These are phyloP conservation scores for Immersiporthe knoxdaviesiana DNA, from an alignment of 2,329 filamentous ascomycete species.

Conservation along the genomic window DNA sequence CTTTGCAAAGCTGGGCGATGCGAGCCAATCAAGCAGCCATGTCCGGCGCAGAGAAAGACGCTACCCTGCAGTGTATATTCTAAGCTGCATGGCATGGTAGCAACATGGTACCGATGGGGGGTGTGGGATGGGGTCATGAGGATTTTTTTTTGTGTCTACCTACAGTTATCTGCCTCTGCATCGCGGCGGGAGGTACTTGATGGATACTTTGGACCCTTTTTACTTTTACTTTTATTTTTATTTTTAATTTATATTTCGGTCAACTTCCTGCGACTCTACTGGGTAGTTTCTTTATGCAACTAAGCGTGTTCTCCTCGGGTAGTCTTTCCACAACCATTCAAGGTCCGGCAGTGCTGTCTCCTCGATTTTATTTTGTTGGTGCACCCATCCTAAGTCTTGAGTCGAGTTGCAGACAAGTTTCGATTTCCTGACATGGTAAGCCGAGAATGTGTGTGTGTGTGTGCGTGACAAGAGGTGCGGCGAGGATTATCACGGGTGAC, in stretches of 20 bases:
- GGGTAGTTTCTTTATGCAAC: neutral
- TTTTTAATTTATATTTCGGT: neutral
- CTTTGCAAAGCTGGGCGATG: constrained; percentile 1
- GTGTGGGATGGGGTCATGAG: constrained; percentile 9
- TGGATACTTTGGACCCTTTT: neutral
- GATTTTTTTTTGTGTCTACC: neutral
- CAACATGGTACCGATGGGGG: neutral
- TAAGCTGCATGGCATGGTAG: neutral
- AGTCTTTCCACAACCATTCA: constrained; percentile 1
- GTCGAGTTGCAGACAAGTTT: neutral
- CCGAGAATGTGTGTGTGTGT: neutral
- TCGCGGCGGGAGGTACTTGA: neutral
- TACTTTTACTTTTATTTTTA: neutral
- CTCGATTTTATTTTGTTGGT: neutral
- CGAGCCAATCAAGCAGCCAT: constrained; percentile 10
- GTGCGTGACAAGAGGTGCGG: too few species aligned
- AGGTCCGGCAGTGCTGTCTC: neutral
- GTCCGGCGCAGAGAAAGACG: neutral
- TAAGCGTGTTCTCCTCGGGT: neutral
- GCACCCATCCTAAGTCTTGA: neutral
- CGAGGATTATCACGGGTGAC: neutral
- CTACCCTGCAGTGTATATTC: neutral
- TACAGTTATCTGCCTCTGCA: neutral
- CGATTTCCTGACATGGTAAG: neutral
- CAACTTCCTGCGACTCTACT: constrained; percentile 1